Evolutionary conservation across 805 yeast genomes (phyloP), one percentile per base, ranked within the genome.

Genomic region (Candida bentonensis): DNA sequence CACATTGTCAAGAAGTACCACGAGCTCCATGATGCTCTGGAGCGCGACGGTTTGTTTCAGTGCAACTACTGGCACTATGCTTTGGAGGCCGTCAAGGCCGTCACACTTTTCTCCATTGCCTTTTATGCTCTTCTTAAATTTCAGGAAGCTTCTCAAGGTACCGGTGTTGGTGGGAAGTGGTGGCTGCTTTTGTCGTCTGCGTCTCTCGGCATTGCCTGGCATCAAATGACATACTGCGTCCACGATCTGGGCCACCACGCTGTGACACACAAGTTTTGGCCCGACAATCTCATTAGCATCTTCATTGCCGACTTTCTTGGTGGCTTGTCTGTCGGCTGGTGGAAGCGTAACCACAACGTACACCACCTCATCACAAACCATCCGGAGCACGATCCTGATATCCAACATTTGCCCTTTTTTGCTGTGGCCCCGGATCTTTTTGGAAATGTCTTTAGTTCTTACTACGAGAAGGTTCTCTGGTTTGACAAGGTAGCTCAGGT

Each of bases 331-430:
- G 57, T 85, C 20, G 94, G 95, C 2, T 86, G 96, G 96, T 86
- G 96, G 96, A 87, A 86, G 54, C 69, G 88, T 43, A 86, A 83
- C 61, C 96, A 86, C 62, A 86, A 86, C 58, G 94, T 86, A n/a
- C 96, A 86, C 61, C 96, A 86, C 59, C 64, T 86, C 43, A 72
- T 86, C 44, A 82, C 95, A n/a, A 86, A 86, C 60, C 95, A 86
- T 57, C 95, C 96, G 0, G 81, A 82, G 1, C 95, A 87, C 57
- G 96, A 86, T 55, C 96, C 96, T 0, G 96, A 86, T 62, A 87
- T 86, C 57, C 96, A 86, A 62, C 95, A 86, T 62, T 61, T 86
- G 50, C 96, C 96, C 1, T 86, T 86, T 54, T 86, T 86, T 58
- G 94, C 95, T 2, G 94, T 86, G 17, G 78, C 87, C 44, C 69